Percentiles rank a stretch among this genome's conserved stretches.
These are phyloP conservation scores for Trichoderma orchidacearum DNA, from an alignment of 495 filamentous ascomycete genomes.

Conservation along the genomic window DNA sequence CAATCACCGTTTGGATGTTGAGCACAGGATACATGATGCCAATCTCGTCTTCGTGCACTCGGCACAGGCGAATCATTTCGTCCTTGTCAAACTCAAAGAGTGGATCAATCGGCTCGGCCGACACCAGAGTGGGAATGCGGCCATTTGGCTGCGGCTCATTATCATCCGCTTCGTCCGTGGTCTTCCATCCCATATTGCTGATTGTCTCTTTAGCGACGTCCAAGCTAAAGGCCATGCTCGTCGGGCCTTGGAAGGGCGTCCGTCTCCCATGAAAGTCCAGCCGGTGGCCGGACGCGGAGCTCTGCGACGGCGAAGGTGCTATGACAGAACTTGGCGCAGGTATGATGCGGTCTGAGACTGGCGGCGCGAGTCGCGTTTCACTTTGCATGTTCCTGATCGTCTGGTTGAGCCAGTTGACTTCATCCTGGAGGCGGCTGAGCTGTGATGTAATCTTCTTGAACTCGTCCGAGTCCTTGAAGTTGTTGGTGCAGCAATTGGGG, in stretches of 20 bases:
- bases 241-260: constrained; percentile 70
- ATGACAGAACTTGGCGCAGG: constrained; percentile 13
- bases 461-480: constrained; percentile 81
- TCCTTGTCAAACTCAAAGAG: constrained; percentile 60
- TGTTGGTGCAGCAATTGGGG: constrained; percentile 70
- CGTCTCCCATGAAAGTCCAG: constrained; percentile 24
- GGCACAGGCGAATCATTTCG: constrained; percentile 57
- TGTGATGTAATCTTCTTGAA: constrained; percentile 67
- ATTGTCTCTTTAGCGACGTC: constrained; percentile 78
- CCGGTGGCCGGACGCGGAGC: constrained; percentile 15
- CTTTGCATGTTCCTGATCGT: constrained; percentile 52
- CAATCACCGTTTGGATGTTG: constrained; percentile 50
- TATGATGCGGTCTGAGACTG: constrained; percentile 22
- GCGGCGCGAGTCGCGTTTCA: constrained; percentile 27
- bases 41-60: constrained; percentile 70
- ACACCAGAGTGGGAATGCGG: constrained; percentile 17
- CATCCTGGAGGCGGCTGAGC: constrained; percentile 63
- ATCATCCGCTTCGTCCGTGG: constrained; percentile 37
- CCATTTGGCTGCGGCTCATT: constrained; percentile 32
- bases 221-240: constrained; percentile 73
- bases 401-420: constrained; percentile 63
- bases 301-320: constrained; percentile 20
- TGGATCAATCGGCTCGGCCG: constrained; percentile 43
- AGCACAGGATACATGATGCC: constrained; percentile 78
- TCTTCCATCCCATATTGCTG: constrained; percentile 76